phyloP scores from a whole-genome alignment of 345 rosid species.

The Rhizophora apiculata region DNA sequence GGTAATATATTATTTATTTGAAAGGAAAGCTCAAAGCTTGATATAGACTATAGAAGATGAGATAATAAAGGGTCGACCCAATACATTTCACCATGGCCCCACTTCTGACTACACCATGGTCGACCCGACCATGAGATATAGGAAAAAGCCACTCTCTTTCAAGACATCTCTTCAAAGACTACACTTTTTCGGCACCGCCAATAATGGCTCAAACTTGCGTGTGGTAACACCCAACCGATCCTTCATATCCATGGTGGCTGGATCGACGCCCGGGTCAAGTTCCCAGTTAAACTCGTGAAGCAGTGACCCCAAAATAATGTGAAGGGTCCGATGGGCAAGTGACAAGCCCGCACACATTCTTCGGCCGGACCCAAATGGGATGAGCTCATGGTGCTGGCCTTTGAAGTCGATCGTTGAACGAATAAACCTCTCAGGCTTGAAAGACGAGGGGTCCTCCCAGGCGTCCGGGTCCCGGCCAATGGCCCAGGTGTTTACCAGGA shows the following conservation, averaged over 20 bases:
- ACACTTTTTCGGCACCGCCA: slow-evolving; percentile 20
- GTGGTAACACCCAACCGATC: slow-evolving; percentile 22
- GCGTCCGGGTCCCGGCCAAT: slow-evolving; percentile 55
- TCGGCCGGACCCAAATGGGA: slow-evolving; percentile 51
- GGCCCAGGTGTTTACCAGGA: slow-evolving; percentile 59
- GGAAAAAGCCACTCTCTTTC: too few species aligned
- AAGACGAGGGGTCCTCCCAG: slow-evolving; percentile 41
- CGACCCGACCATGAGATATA: too few species aligned
- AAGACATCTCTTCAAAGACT: too few species aligned
- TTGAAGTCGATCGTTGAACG: slow-evolving; percentile 39
- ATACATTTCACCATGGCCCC: too few species aligned
- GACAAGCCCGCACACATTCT: slow-evolving; percentile 47
- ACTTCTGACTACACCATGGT: too few species aligned
- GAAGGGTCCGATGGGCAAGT: slow-evolving; percentile 32
- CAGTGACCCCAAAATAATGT: slow-evolving; percentile 35
- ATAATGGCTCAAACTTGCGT: slow-evolving; percentile 22
- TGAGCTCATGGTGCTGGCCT: slow-evolving; percentile 38
- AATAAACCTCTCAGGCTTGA: slow-evolving; percentile 41
- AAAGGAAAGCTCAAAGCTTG: too few species aligned
- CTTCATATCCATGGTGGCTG: slow-evolving; percentile 16
- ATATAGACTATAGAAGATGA: too few species aligned
- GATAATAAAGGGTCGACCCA: too few species aligned
- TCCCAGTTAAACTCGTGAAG: slow-evolving; percentile 44
- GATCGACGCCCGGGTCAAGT: slow-evolving; percentile 8
- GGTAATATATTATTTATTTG: too few species aligned